Percentiles rank a stretch among this genome's conserved stretches.
These are phyloP conservation scores for Globisporangium sylvaticum DNA, from an alignment of 352 stramenopile genomes.

Conservation along the genomic window DNA sequence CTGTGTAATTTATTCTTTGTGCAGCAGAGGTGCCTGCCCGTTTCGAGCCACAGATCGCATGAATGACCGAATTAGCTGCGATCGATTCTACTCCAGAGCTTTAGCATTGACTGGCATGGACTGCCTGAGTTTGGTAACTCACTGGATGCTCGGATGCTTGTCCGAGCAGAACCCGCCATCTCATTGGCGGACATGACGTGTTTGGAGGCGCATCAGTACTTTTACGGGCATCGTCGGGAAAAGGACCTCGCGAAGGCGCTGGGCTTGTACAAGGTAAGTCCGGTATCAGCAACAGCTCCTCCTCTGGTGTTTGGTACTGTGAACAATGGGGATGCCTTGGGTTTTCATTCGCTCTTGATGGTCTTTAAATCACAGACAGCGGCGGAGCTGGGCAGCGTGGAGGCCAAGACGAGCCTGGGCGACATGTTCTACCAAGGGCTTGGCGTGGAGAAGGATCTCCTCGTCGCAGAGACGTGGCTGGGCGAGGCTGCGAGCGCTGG, in stretches of 20 bases:
- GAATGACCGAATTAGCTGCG: background rate
- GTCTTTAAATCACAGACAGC: constrained; percentile 30
- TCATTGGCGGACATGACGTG: constrained; percentile 30
- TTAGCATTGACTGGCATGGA: background rate
- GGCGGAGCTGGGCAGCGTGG: constrained; percentile 33
- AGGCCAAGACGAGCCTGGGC: constrained; percentile 58
- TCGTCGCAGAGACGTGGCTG: constrained; percentile 55
- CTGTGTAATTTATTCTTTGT: background rate
- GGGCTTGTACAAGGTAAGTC: constrained; percentile 48
- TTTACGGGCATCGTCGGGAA: constrained; percentile 51
- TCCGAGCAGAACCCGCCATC: background rate
- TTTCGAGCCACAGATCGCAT: background rate
- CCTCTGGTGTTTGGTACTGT: background rate
- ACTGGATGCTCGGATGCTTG: background rate
- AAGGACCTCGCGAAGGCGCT: constrained; percentile 39
- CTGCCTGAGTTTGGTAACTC: no score
- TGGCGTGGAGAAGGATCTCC: constrained; percentile 45
- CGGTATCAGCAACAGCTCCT: background rate
- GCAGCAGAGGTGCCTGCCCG: background rate
- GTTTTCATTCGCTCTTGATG: background rate
- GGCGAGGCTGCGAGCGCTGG: constrained; percentile 31
- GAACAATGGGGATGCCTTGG: background rate
- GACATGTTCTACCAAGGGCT: constrained; percentile 52
- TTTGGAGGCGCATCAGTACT: constrained; percentile 58
- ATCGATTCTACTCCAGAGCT: background rate